Evolutionary conservation across 1,284 basidiomycete genomes (phyloP).

Genomic region (Sanghuangporus sanghuang): DNA sequence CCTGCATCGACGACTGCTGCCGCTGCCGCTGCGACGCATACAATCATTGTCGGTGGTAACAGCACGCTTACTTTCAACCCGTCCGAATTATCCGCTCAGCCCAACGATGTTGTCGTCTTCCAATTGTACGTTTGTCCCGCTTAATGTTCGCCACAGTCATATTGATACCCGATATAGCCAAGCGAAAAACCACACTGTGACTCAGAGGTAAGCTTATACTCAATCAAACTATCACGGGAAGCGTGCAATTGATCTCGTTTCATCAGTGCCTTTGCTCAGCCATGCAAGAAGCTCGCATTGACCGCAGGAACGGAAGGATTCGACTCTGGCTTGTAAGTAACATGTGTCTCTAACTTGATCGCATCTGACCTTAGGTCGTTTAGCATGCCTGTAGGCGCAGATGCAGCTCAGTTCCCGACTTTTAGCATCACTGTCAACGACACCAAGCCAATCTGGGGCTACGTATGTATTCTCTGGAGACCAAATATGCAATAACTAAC

Average conservation of each 20-base stretch:
- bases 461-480: not conserved
- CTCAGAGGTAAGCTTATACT: slow-evolving; percentile 39
- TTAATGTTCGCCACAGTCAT: not conserved
- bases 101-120: slow-evolving; percentile 49
- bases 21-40: slow-evolving; percentile 29
- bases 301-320: slow-evolving; percentile 41
- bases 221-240: not conserved
- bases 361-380: slow-evolving; percentile 1
- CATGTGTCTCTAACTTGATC: not conserved
- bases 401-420: slow-evolving; percentile 42
- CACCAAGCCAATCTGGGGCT: slow-evolving; percentile 35
- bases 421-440: slow-evolving; percentile 52
- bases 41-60: slow-evolving; percentile 44
- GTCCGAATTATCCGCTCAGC: slow-evolving; percentile 40
- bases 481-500: not conserved
- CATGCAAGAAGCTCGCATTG: slow-evolving; percentile 41
- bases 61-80: slow-evolving; percentile 47
- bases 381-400: slow-evolving; percentile 46
- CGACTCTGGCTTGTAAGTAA: slow-evolving; percentile 55
- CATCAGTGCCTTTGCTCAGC: slow-evolving; percentile 41
- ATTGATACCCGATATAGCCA: slow-evolving; percentile 31
- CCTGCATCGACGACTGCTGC: slow-evolving; percentile 23
- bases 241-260: slow-evolving; percentile 13
- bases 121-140: slow-evolving; percentile 41
- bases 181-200: slow-evolving; percentile 63